phyloP scores from a whole-genome alignment of 768 basidiomycete genomes.

The Tephrocybe sp. region DNA sequence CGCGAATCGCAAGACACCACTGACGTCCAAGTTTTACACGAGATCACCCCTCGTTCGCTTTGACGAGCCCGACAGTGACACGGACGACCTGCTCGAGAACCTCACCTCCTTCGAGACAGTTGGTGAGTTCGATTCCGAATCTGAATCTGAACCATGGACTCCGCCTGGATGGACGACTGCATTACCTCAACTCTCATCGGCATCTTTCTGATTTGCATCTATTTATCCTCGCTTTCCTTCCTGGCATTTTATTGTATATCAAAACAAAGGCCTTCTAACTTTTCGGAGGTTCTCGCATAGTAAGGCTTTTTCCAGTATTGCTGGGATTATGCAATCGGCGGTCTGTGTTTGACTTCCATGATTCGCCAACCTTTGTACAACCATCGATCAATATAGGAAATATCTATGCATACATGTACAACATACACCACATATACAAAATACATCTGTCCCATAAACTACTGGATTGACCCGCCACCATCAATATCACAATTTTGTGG shows the following conservation, averaged over 20 bases:
- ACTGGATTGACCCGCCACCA: no score
- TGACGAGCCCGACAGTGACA: background rate
- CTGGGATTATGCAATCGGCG: background rate
- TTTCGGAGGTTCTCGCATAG: background rate
- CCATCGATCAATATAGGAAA: background rate
- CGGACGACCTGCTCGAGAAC: background rate
- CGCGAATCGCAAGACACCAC: conserved; percentile 16
- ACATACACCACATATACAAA: background rate
- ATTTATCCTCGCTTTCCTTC: conserved; percentile 1
- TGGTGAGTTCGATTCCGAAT: background rate
- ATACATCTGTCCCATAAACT: no score
- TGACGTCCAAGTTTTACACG: conserved; percentile 4
- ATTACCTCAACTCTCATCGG: background rate
- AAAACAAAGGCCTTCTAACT: background rate
- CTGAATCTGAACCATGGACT: conserved; percentile 9
- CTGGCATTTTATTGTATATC: conserved; percentile 2
- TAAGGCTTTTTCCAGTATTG: background rate
- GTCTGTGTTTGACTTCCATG: background rate
- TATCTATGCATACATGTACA: background rate
- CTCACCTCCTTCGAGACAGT: conserved; percentile 1
- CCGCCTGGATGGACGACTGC: conserved; percentile 6
- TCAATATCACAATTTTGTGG: no score
- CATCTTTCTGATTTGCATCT: background rate
- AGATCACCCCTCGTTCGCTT: conserved; percentile 12
- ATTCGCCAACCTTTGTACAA: background rate